Evolutionary conservation across 768 basidiomycete genomes (phyloP), one percentile per base, ranked within the genome.

Genomic region (Xerocomus brunneocitrinus): DNA sequence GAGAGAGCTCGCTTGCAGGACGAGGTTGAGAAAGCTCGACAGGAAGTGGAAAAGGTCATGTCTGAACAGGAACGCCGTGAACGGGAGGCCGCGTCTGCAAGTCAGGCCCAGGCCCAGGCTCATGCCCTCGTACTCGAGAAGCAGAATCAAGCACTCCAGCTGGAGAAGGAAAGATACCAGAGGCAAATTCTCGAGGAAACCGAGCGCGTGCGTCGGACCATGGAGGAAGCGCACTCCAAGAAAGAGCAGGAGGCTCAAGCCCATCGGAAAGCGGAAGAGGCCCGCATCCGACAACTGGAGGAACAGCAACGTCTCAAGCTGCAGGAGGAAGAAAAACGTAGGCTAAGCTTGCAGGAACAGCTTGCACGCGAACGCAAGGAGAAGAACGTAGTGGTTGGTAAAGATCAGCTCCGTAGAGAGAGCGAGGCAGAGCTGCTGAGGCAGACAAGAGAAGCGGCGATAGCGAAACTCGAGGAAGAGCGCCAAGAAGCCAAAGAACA

Each of bases 251-350:
- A 69, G 35, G 57, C 44, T 10, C 45, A 42, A 6, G 58, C 58
- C 4, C 54, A 22, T 22, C 59, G 54, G 42, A 50, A 63, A 44
- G 58, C 59, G 3, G 65, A 69, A 44, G 63, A 69, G 40, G 58
- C 39, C 9, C 67, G 65, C 31, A 50, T 65, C 38, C 67, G 41
- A 42, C 50, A 61, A 14, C 54, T 65, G 5, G 65, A 63, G 31
- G 68, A 70, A 35, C 55, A 67, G 28, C 58, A 69, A n/a, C 61
- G 58, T 30, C 57, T 62, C 51, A 64, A 30, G 35, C 55, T 70
- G 28, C 65, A 48, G 7, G 67, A 71, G 36, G 70, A 70, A 35
- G 70, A 69, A 54, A 50, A 54, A 8, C 67, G 52, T 12, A 61
- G 68, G 42, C 25, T 38, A 27, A 47, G 40, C 27, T 52, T 69